Conservation (phyloP, 148 eudicot species). For the Chenopodium suecicum region DNA sequence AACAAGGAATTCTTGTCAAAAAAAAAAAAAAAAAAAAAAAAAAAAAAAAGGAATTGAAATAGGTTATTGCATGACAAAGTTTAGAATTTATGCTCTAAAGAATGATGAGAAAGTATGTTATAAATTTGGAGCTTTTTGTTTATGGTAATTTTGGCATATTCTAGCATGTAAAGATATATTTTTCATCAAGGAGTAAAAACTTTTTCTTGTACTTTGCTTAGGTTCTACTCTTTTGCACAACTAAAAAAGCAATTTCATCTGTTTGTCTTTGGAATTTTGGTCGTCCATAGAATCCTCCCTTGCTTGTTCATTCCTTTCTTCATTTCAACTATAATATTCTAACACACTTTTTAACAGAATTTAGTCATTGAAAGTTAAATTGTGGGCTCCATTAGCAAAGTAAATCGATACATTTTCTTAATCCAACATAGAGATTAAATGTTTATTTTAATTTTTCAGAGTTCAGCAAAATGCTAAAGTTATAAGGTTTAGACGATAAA, state of each 20-base stretch:
- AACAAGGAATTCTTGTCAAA: neutral
- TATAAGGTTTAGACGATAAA: too few relatives aligned
- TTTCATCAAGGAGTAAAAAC: conserved; percentile 10
- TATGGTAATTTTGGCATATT: conserved; percentile 14
- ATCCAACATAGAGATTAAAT: too few relatives aligned
- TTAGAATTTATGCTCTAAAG: neutral
- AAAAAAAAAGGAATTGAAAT: neutral
- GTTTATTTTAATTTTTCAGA: too few relatives aligned
- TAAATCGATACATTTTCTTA: neutral
- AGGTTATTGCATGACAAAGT: neutral
- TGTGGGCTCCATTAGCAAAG: conserved; percentile 6
- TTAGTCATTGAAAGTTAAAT: neutral
- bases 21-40: too few relatives aligned
- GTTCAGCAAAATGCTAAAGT: too few relatives aligned
- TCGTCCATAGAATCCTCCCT: neutral
- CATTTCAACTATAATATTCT: conserved; percentile 19
- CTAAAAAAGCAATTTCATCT: conserved; percentile 5
- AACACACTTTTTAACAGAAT: neutral
- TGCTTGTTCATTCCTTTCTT: conserved; percentile 26
- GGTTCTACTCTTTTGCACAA: conserved; percentile 37
- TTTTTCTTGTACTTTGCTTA: conserved; percentile 31
- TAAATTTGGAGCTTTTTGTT: neutral
- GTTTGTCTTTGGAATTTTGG: conserved; percentile 9
- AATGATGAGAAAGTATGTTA: conserved; percentile 3
- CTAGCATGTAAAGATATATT: conserved; percentile 5